Percentiles rank a stretch among this genome's conserved stretches.
phyloP scores from a whole-genome alignment of 768 basidiomycete genomes.

The Coprinopsis sp. region DNA sequence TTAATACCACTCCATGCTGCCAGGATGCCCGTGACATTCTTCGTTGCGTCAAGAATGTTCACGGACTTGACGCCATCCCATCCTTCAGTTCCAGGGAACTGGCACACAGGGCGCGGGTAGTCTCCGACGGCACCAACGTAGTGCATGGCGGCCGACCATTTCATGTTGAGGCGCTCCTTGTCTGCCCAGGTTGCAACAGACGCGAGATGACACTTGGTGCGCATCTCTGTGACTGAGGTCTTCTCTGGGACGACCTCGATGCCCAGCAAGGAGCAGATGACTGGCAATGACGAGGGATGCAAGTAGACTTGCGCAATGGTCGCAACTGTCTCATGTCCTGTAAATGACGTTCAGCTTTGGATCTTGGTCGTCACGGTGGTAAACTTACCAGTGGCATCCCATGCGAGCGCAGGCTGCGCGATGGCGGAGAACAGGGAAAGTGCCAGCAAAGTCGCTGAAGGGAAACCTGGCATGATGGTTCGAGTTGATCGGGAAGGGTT shows the following conservation, averaged over 20 bases:
- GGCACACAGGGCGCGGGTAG: constrained; percentile 69
- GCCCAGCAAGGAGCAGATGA: constrained; percentile 69
- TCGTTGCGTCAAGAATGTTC: constrained; percentile 76
- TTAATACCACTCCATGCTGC: constrained; percentile 40
- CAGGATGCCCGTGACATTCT: constrained; percentile 68
- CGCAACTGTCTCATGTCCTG: constrained; percentile 89
- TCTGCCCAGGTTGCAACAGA: constrained; percentile 90
- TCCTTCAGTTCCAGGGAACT: constrained; percentile 70
- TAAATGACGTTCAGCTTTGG: background rate
- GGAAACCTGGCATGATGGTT: no score
- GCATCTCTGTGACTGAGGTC: constrained; percentile 1
- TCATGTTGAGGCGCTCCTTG: constrained; percentile 52
- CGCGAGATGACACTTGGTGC: constrained; percentile 64
- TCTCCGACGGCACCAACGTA: constrained; percentile 75
- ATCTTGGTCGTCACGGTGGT: background rate
- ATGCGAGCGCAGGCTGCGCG: no score
- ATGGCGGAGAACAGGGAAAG: no score
- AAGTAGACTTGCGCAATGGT: constrained; percentile 94
- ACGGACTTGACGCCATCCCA: constrained; percentile 53
- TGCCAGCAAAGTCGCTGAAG: no score
- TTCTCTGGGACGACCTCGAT: constrained; percentile 24
- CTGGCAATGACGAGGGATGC: constrained; percentile 61
- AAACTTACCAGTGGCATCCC: background rate
- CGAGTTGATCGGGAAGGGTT: no score
- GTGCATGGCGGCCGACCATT: constrained; percentile 72